Conservation (phyloP, 1,284 basidiomycete genomes). For the Anthracocystis walkeri region DNA sequence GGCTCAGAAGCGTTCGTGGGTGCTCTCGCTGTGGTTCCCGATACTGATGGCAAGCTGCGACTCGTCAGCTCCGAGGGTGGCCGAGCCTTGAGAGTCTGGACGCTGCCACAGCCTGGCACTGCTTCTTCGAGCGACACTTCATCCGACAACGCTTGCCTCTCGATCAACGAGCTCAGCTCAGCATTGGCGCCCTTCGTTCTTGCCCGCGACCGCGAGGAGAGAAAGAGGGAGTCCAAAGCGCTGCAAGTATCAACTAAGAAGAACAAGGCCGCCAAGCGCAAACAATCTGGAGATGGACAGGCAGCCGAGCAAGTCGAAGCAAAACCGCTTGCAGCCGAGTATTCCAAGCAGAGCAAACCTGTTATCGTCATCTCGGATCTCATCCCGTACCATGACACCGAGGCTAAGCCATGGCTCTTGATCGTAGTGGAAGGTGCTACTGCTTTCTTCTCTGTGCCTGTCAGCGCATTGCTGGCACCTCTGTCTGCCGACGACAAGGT, state of each 20-base stretch:
- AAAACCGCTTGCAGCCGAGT: conserved; percentile 29
- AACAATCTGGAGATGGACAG: conserved; percentile 20
- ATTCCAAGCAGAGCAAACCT: conserved; percentile 40
- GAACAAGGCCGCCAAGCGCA: conserved; percentile 41
- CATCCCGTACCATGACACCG: conserved; percentile 31
- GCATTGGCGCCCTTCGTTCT: conserved; percentile 40
- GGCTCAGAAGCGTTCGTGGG: conserved; percentile 61
- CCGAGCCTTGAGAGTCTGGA: conserved; percentile 52
- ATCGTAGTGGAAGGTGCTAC: conserved; percentile 59
- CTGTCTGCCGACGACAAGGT: conserved; percentile 17
- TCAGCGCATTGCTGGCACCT: conserved; percentile 30
- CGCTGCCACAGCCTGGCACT: conserved; percentile 25
- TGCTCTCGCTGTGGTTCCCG: conserved; percentile 46
- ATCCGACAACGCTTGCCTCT: conserved; percentile 31
- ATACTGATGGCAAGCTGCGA: conserved; percentile 19
- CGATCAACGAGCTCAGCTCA: conserved; percentile 37
- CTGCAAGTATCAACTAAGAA: conserved; percentile 37
- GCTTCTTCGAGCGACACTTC: conserved; percentile 10
- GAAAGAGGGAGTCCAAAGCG: conserved; percentile 38
- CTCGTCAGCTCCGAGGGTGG: conserved; percentile 62
- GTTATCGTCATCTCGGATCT: conserved; percentile 54
- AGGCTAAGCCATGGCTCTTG: conserved; percentile 40
- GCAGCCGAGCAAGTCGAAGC: conserved; percentile 12
- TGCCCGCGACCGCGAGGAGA: conserved; percentile 50
- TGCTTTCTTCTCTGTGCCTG: conserved; percentile 53